Evolutionary conservation across 441 rosid genomes (phyloP), one percentile per base, ranked within the genome.

Genomic region (Syzygium malaccense): DNA sequence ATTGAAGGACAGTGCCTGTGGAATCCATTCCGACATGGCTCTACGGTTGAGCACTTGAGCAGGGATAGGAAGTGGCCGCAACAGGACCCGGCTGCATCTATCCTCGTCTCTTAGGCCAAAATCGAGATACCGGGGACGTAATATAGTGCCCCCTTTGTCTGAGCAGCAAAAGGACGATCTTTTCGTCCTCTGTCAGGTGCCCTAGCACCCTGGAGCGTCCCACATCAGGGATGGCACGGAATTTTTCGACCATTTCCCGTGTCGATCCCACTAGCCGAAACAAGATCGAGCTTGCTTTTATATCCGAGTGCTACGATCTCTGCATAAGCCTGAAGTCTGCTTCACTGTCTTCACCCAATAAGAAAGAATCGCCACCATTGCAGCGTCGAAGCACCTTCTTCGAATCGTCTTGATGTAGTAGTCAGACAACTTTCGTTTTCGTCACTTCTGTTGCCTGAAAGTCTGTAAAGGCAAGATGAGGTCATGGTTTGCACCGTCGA

Each of bases 191-290:
- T 55, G 4, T 57, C 60, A 23, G 4, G 60, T 57, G 60, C 15
- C 64, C 15, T 12, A 4, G 15, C 30, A 58, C 17, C 49, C 8
- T 0, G 6, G 49, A 37, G 49, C 5, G 49, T 71, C 49, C 4
- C 17, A 0, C 80, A 20, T 13, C 4, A 20, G 26, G 49, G 49
- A 37, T 0, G 28, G 49, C 80, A 37, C 2, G 0, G 28, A 41
- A 3, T 17, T 26, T 4, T 20, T 20, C 5, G 30, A 5, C 64
- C 30, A 5, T 58, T 58, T 26, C 30, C 7, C 3, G 7, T 26
- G 30, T 11, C 3, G 30, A 58, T 58, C 64, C 30, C 30, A 58
- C 30, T 5, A 26, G 64, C n/a, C 15, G 3, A 58, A 26, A 6
- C 64, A 26, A 12, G 64, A 58, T 58, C 30, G 64, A 26, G 30